phyloP scores from a whole-genome alignment of 495 filamentous ascomycete genomes.

The Aspergillus nanangensis region DNA sequence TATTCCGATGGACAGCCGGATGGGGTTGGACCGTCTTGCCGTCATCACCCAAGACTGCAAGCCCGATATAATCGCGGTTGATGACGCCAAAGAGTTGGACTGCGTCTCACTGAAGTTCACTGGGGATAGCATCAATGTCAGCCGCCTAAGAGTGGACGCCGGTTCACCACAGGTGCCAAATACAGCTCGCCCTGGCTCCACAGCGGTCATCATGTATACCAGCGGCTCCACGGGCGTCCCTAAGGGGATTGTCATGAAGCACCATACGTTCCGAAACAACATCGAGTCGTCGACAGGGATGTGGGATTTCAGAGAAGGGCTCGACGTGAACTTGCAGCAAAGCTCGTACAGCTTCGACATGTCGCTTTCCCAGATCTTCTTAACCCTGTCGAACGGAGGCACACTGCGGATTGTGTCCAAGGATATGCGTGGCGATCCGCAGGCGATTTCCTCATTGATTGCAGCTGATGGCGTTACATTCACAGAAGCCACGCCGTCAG shows the following conservation, averaged over 20 bases:
- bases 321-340: conserved; percentile 23
- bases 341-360: conserved; percentile 26
- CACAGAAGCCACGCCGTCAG: conserved; percentile 35
- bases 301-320: conserved; percentile 4
- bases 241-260: conserved; percentile 25
- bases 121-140: neutral
- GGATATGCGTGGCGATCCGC: conserved; percentile 19
- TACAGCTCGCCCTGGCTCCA: neutral
- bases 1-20: neutral
- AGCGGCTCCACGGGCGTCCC: conserved; percentile 20
- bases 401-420: conserved; percentile 17
- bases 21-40: neutral
- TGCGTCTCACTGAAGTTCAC: neutral
- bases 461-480: conserved; percentile 22
- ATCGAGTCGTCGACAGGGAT: conserved; percentile 15
- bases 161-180: neutral
- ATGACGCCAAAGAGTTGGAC: neutral
- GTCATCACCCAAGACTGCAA: neutral
- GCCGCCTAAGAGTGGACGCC: too few species aligned
- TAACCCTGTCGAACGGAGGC: conserved; percentile 23
- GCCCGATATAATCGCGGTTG: neutral
- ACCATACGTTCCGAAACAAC: conserved; percentile 21
- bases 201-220: conserved; percentile 28
- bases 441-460: conserved; percentile 26
- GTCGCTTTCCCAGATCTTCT: conserved; percentile 21